These are phyloP conservation scores for Rhizophlyctis rosea DNA, from an alignment of 192 early-diverging fungal genomes.

Conservation along the genomic window DNA sequence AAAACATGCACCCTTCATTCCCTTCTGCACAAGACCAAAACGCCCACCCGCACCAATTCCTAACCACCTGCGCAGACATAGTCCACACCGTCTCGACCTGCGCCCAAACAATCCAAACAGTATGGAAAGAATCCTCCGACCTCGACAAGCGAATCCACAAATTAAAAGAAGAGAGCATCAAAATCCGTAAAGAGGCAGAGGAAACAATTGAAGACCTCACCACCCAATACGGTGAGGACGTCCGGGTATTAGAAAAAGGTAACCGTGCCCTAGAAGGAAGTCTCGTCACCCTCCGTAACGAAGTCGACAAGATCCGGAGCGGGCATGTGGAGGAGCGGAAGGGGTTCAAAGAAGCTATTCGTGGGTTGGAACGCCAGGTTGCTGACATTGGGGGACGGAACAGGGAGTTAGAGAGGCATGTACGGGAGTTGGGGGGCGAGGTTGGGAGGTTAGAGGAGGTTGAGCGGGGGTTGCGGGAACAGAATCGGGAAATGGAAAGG, in stretches of 20 bases:
- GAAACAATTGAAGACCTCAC: slow-evolving; percentile 13
- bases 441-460: no score
- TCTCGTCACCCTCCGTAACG: slow-evolving; percentile 1
- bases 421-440: no score
- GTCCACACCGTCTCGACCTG: slow-evolving; percentile 1
- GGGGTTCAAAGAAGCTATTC: neutral
- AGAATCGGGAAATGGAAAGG: no score
- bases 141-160: slow-evolving; percentile 13
- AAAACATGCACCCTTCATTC: no score
- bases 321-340: slow-evolving; percentile 5
- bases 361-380: neutral
- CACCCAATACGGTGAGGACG: slow-evolving; percentile 7
- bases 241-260: slow-evolving; percentile 2
- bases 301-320: slow-evolving; percentile 10
- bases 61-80: slow-evolving; percentile 9
- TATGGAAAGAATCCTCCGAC: neutral
- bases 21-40: no score
- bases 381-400: no score
- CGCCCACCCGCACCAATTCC: neutral
- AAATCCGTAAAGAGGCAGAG: slow-evolving; percentile 18
- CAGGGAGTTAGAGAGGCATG: no score
- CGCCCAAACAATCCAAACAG: neutral
- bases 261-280: slow-evolving; percentile 7
- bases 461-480: neutral
- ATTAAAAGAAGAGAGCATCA: slow-evolving; percentile 5